Evolutionary conservation across 2,329 filamentous ascomycete genomes (phyloP).

Genomic region (Gaeumannomyces sp.): DNA sequence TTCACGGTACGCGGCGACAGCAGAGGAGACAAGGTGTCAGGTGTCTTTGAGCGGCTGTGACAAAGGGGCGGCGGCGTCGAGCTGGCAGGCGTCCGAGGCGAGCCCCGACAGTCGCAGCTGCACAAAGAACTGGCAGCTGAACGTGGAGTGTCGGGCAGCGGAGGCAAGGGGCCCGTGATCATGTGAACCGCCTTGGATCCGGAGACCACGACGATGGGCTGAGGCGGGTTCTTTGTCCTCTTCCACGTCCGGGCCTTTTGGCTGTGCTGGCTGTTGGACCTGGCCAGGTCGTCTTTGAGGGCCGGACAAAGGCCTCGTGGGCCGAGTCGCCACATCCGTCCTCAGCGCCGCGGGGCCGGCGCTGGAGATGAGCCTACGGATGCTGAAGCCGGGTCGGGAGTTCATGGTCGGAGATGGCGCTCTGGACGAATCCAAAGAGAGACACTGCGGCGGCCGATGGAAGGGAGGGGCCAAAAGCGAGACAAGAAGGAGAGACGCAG

Average conservation of each 20-base stretch:
- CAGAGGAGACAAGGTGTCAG: conserved; percentile 1
- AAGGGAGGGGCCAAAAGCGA: not conserved
- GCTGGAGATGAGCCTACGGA: conserved; percentile 36
- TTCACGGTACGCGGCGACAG: not conserved
- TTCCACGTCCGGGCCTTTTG: conserved; percentile 17
- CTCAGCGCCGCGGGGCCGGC: conserved; percentile 18
- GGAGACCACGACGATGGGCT: conserved; percentile 32
- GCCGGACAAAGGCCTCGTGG: not conserved
- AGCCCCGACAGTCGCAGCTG: conserved; percentile 29
- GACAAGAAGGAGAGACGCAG: not conserved
- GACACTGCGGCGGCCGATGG: no score
- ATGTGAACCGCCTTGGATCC: conserved; percentile 33
- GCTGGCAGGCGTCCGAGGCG: conserved; percentile 15
- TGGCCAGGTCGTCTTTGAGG: not conserved
- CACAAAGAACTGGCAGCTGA: conserved; percentile 41
- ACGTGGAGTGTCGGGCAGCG: conserved; percentile 26
- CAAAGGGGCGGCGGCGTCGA: conserved; percentile 17
- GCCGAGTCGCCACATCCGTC: conserved; percentile 8
- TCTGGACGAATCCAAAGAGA: no score
- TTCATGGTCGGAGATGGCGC: conserved; percentile 26
- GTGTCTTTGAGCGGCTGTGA: conserved; percentile 10
- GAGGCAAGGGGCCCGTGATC: conserved; percentile 31
- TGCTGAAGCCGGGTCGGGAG: conserved; percentile 36
- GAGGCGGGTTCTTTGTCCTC: conserved; percentile 21
- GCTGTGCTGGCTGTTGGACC: conserved; percentile 10